A percentile compares a stretch with the other conserved stretches of the same genome.
These are phyloP conservation scores for Saccharomycopsis sp. DNA, from an alignment of 805 yeast species.

Conservation along the genomic window DNA sequence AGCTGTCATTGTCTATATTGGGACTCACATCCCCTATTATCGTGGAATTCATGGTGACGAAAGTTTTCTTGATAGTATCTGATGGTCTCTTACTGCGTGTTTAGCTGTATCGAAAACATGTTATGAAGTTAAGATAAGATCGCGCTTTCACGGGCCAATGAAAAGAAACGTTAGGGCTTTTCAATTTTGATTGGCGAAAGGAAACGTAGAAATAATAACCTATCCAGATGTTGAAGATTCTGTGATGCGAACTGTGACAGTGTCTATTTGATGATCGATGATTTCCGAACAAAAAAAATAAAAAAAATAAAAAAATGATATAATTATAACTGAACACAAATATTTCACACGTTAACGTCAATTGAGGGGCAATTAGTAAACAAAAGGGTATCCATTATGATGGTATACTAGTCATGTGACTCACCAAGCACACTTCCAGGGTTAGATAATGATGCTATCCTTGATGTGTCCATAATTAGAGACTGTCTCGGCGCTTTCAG, in stretches of 20 bases:
- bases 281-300: not conserved
- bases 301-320: not conserved
- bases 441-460: not conserved
- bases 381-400: not conserved
- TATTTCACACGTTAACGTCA: not conserved
- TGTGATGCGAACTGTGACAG: not conserved
- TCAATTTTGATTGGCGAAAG: too few species aligned
- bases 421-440: not conserved
- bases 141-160: not conserved
- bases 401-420: not conserved
- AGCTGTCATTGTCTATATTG: not conserved
- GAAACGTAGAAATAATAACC: too few species aligned
- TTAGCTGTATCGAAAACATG: not conserved
- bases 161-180: too few species aligned
- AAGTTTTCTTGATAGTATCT: not conserved
- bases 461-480: too few species aligned
- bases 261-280: not conserved
- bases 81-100: not conserved
- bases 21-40: not conserved
- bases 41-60: not conserved
- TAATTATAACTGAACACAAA: too few species aligned
- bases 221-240: too few species aligned
- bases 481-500: too few species aligned
- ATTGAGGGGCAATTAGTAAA: not conserved
- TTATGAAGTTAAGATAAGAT: not conserved